A percentile compares a stretch with the other conserved stretches of the same genome.
Evolutionary conservation across 345 rosid species (phyloP).

Genomic region (Toxicodendron radicans): DNA sequence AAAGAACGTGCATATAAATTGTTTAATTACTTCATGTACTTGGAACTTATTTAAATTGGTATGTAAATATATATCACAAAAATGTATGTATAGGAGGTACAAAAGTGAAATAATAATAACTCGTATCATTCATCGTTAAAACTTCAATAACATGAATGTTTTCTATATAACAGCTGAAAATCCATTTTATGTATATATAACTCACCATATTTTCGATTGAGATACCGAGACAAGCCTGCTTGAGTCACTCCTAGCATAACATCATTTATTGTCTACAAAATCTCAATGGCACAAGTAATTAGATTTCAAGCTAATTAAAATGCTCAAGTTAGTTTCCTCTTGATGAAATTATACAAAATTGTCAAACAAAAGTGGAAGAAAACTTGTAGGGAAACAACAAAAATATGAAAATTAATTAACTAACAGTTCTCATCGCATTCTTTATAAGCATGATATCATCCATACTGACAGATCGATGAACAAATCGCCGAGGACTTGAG

Average conservation of each 20-base stretch:
- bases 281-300: background rate
- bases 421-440: constrained; percentile 29
- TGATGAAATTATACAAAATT: too few relatives aligned
- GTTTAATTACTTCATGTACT: too few relatives aligned
- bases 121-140: background rate
- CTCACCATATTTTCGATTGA: constrained; percentile 36
- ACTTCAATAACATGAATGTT: background rate
- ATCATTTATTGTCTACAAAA: constrained; percentile 43
- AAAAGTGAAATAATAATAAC: too few relatives aligned
- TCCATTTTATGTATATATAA: too few relatives aligned
- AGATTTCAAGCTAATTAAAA: too few relatives aligned
- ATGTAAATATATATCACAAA: too few relatives aligned
- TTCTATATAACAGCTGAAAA: too few relatives aligned
- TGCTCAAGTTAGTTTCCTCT: too few relatives aligned
- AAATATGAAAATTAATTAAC: background rate
- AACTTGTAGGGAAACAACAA: background rate
- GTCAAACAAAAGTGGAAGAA: too few relatives aligned
- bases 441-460: constrained; percentile 38
- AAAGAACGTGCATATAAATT: too few relatives aligned
- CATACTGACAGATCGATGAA: constrained; percentile 28
- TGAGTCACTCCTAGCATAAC: constrained; percentile 36
- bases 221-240: constrained; percentile 47
- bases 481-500: constrained; percentile 22
- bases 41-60: too few relatives aligned
- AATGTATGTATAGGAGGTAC: too few relatives aligned